Evolutionary conservation across 176 grass and related monocot species (phyloP).

Genomic region (Triticum urartu): DNA sequence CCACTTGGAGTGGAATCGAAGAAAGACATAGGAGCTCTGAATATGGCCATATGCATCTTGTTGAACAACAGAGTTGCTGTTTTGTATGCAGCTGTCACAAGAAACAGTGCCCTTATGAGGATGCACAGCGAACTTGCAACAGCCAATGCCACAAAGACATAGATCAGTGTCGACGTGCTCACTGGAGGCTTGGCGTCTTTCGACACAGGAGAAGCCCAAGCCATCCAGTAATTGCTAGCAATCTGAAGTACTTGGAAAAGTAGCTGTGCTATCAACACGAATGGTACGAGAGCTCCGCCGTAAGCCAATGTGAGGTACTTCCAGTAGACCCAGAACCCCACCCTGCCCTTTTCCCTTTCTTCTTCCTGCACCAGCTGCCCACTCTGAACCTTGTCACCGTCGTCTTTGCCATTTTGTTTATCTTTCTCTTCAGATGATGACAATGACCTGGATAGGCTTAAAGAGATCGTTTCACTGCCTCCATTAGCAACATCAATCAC

Average conservation of each 20-base stretch:
- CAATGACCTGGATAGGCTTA: constrained; percentile 13
- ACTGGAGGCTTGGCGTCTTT: constrained; percentile 55
- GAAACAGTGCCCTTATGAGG: constrained; percentile 59
- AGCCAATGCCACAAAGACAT: constrained; percentile 61
- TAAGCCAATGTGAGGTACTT: constrained; percentile 78
- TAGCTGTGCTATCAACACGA: constrained; percentile 69
- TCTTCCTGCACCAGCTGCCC: constrained; percentile 89
- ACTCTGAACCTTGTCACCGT: constrained; percentile 33
- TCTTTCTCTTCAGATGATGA: constrained; percentile 39
- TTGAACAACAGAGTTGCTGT: constrained; percentile 76
- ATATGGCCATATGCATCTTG: constrained; percentile 80
- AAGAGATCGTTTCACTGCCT: constrained; percentile 11
- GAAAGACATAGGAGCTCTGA: constrained; percentile 89
- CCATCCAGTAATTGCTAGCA: constrained; percentile 93
- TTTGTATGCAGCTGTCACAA: constrained; percentile 67
- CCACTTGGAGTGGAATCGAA: constrained; percentile 88
- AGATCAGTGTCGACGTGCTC: constrained; percentile 60
- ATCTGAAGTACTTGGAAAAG: constrained; percentile 88
- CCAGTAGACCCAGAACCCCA: constrained; percentile 92
- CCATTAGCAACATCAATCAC: constrained; percentile 12
- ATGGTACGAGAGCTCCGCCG: constrained; percentile 70
- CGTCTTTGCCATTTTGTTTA: constrained; percentile 35
- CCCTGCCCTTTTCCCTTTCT: constrained; percentile 86
- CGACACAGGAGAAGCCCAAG: constrained; percentile 72
- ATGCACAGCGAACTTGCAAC: constrained; percentile 60